Conservation (phyloP, 371 early-diverging fungal genomes). For the Choanephora cucurbitarum region DNA sequence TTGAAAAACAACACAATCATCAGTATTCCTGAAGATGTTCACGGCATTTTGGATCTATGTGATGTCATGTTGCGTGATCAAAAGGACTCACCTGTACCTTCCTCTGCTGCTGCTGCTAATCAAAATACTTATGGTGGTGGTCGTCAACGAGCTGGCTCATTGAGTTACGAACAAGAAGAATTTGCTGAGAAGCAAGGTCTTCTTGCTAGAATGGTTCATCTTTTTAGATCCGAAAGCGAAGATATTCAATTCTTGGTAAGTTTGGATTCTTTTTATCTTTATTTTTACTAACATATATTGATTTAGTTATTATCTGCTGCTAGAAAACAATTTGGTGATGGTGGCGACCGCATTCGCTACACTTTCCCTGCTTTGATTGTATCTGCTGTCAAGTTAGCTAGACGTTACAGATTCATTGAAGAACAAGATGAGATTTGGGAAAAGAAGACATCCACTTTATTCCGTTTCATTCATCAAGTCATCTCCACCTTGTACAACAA, state of each 20-base stretch:
- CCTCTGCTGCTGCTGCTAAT: slow-evolving; percentile 4
- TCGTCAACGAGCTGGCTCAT: slow-evolving; percentile 10
- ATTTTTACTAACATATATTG: too few relatives aligned
- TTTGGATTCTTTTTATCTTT: not conserved
- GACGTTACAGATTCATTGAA: slow-evolving; percentile 54
- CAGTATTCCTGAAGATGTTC: slow-evolving; percentile 74
- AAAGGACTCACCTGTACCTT: slow-evolving; percentile 28
- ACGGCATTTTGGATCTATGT: slow-evolving; percentile 81
- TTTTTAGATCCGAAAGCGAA: slow-evolving; percentile 67
- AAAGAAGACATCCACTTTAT: slow-evolving; percentile 64
- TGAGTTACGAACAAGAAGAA: slow-evolving; percentile 62
- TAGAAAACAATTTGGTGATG: slow-evolving; percentile 78
- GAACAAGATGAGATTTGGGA: slow-evolving; percentile 65
- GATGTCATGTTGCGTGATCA: slow-evolving; percentile 79
- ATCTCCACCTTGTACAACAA: slow-evolving; percentile 65
- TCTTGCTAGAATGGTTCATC: slow-evolving; percentile 81
- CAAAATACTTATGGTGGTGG: slow-evolving; percentile 48
- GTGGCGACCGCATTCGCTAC: slow-evolving; percentile 83
- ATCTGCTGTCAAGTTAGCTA: slow-evolving; percentile 69
- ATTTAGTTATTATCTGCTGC: slow-evolving; percentile 71
- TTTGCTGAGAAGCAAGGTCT: slow-evolving; percentile 73
- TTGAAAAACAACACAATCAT: slow-evolving; percentile 68
- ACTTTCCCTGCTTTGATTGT: slow-evolving; percentile 85
- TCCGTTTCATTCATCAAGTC: slow-evolving; percentile 75
- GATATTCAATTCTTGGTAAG: slow-evolving; percentile 67